Conservation (phyloP, 2,329 filamentous ascomycete species). For the Pseudohalonectria lignicola region DNA sequence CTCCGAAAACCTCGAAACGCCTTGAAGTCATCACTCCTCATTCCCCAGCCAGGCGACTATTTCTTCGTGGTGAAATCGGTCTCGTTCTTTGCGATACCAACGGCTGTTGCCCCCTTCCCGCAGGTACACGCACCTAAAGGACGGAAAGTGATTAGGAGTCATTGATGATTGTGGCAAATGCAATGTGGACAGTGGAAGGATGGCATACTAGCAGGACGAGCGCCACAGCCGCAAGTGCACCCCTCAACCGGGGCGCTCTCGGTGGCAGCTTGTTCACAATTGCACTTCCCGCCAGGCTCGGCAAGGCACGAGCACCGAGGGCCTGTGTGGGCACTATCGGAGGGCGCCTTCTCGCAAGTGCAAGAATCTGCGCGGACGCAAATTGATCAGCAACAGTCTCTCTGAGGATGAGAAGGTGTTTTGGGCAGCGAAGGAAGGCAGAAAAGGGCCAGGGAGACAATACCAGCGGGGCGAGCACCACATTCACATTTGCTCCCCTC, state of each 20-base stretch:
- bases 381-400: background rate
- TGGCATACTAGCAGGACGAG: slow-evolving; percentile 55
- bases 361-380: background rate
- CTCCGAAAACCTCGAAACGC: background rate
- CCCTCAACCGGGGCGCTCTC: too few species aligned
- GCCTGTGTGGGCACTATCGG: too few species aligned
- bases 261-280: too few species aligned
- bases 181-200: too few species aligned
- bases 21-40: background rate
- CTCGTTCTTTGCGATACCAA: slow-evolving; percentile 54
- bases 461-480: background rate
- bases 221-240: slow-evolving; percentile 64
- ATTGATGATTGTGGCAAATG: too few species aligned
- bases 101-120: slow-evolving; percentile 50
- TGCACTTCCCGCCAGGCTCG: too few species aligned
- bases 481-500: slow-evolving; percentile 6
- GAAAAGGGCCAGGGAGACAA: too few species aligned
- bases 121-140: slow-evolving; percentile 63
- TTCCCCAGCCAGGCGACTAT: slow-evolving; percentile 14
- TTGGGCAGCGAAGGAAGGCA: too few species aligned
- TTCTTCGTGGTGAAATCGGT: slow-evolving; percentile 75
- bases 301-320: too few species aligned
- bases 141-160: slow-evolving; percentile 1
- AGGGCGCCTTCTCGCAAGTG: too few species aligned
- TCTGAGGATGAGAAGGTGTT: background rate